A percentile compares a stretch with the other conserved stretches of the same genome.
Evolutionary conservation across 306 rosid genomes (phyloP).

Genomic region (Prinsepia uniflora): DNA sequence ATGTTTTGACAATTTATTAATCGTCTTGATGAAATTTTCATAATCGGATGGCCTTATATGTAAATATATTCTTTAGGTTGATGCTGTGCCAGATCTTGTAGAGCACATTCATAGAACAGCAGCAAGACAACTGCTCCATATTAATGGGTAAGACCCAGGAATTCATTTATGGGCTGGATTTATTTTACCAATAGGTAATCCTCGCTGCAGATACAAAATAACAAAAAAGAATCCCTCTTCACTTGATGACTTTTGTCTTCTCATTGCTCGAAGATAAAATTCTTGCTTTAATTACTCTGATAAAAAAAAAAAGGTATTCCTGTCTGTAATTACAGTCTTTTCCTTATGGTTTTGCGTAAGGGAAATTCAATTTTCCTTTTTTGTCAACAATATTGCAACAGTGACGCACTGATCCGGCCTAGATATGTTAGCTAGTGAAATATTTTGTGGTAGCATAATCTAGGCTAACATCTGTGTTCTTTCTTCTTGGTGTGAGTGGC

Average conservation of each 20-base stretch:
- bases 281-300: not conserved
- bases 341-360: not conserved
- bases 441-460: not conserved
- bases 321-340: too few relatives aligned
- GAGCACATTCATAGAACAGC: slow-evolving; percentile 86
- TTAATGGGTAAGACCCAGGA: slow-evolving; percentile 69
- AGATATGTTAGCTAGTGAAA: not conserved
- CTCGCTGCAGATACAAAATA: not conserved
- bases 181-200: not conserved
- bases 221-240: not conserved
- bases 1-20: slow-evolving; percentile 6
- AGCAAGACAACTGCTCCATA: slow-evolving; percentile 74
- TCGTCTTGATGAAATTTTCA: slow-evolving; percentile 3
- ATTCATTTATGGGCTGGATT: slow-evolving; percentile 1
- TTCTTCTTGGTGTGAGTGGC: not conserved
- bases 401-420: not conserved
- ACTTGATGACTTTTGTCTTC: slow-evolving; percentile 2
- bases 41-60: not conserved
- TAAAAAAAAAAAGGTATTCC: not conserved
- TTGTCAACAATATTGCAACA: not conserved
- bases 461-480: not conserved
- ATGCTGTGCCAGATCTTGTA: slow-evolving; percentile 85
- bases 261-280: not conserved
- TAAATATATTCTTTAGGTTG: slow-evolving; percentile 55
- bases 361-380: not conserved